Base-by-base conservation (phyloP, 2,329 filamentous ascomycete genomes). In the Aspergillus sp. region DNA sequence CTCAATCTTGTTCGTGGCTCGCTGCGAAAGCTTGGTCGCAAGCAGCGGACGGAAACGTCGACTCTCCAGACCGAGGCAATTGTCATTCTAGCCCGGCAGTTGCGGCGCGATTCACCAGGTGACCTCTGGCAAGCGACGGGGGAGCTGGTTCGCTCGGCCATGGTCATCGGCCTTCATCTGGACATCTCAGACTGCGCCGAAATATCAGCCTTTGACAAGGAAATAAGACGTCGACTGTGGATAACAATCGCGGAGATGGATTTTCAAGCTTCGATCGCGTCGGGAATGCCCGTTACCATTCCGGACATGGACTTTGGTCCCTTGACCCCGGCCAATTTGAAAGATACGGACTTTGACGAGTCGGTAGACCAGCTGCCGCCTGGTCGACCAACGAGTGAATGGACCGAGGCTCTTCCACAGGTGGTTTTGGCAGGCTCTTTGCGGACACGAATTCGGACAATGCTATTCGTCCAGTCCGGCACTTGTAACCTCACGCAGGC, bases 61-160 rank as follows among this genome's bases (percentile, higher is more conserved):
- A 64, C 64, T 7, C 54, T 71, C 11, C 68, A 71, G 22, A 53
- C 64, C 9, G 64, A 65, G 34, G 55, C 62, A 1, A 62, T 71
- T 3, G 28, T 69, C 3, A 22, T 67, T 2, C 50, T 70, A 3
- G 54, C 64, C 4, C 59, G 58, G 11, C 64, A 64, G n/a, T 54
- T 71, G 5, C 64, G 60, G 4, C 45, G 58, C 5, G 53, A 23
- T 7, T 25, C 65, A 0, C 23, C 56, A 1, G 69, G 70, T 31
- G 68, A 71, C n/a, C 22, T 68, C 7, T 71, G 85, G 68, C 78
- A 85, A 30, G 80, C 83, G 64, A 82, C 81, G 0, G 68, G 73
- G 8, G 65, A 68, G 11, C 66, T 73, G 17, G 62, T 77, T n/a
- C 70, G 74, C 46, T 69, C 76, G 47, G 71, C 71, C 13, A 71